Percentiles rank a stretch among this genome's conserved stretches.
Conservation (phyloP, 1,284 basidiomycete genomes). For the Blastosporella zonata region DNA sequence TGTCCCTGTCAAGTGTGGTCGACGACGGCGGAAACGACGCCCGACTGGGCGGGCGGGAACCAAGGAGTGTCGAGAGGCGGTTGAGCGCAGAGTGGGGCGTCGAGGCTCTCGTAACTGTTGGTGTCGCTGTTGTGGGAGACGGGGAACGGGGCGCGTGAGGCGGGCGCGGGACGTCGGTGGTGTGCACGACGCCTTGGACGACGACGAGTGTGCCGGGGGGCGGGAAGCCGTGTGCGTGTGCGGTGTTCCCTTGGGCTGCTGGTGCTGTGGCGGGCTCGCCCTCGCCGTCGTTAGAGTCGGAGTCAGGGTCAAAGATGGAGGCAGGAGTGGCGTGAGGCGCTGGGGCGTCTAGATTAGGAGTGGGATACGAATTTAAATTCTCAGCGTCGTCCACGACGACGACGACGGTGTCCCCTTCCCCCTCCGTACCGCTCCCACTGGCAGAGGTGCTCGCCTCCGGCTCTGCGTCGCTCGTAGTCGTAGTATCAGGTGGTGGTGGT, state of each 20-base stretch:
- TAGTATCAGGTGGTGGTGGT: too few relatives aligned
- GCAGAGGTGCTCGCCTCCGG: too few relatives aligned
- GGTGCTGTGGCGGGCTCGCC: constrained; percentile 16
- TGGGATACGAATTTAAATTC: too few relatives aligned
- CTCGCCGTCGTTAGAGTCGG: too few relatives aligned
- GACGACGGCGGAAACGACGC: constrained; percentile 16
- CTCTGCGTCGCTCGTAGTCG: too few relatives aligned
- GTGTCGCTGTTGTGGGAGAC: constrained; percentile 9
- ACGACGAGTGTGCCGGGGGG: constrained; percentile 75
- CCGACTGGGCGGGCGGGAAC: constrained; percentile 31
- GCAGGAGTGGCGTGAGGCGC: constrained; percentile 7
- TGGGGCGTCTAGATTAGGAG: neutral
- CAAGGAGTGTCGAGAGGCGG: constrained; percentile 41
- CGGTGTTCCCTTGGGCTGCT: constrained; percentile 28
- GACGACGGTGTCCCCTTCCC: neutral
- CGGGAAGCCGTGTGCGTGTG: constrained; percentile 40
- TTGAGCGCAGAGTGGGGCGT: constrained; percentile 32
- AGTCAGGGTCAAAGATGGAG: too few relatives aligned
- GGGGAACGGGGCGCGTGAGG: too few relatives aligned
- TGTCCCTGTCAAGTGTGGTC: constrained; percentile 4
- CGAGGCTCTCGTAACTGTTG: constrained; percentile 28
- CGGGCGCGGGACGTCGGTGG: constrained; percentile 54
- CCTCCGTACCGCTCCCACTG: too few relatives aligned
- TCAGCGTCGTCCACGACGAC: neutral
- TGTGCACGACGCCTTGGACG: constrained; percentile 78